A percentile compares a stretch with the other conserved stretches of the same genome.
Evolutionary conservation across 2,329 filamentous ascomycete genomes (phyloP).

Genomic region (Diplodia mutila): DNA sequence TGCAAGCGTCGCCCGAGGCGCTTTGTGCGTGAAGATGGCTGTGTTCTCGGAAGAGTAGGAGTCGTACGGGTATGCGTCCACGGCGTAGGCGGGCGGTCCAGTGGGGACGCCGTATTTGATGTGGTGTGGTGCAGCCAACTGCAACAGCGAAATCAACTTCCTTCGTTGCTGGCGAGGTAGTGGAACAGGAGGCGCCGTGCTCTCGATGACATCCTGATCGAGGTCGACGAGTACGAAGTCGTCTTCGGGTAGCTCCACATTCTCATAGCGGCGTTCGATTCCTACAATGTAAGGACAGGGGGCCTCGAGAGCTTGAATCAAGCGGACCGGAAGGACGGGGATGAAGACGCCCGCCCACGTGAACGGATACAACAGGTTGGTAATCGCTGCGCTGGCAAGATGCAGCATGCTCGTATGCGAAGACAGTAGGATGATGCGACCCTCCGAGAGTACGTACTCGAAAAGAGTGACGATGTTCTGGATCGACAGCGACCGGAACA

Average conservation of each 20-base stretch:
- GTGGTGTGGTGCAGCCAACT: constrained; percentile 88
- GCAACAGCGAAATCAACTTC: constrained; percentile 85
- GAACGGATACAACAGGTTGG: constrained; percentile 83
- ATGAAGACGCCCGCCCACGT: constrained; percentile 96
- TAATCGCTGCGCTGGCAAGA: constrained; percentile 84
- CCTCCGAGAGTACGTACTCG: constrained; percentile 90
- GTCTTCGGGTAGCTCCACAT: constrained; percentile 84
- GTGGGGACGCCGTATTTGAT: constrained; percentile 80
- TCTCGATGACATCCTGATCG: constrained; percentile 87
- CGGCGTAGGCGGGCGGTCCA: constrained; percentile 90
- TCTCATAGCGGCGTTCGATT: constrained; percentile 88
- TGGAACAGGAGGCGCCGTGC: constrained; percentile 74
- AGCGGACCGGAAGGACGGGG: constrained; percentile 81
- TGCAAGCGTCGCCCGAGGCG: constrained; percentile 72
- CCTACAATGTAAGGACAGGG: constrained; percentile 97
- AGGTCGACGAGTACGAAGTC: constrained; percentile 91
- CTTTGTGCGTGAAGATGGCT: constrained; percentile 73
- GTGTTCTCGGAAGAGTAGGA: constrained; percentile 86
- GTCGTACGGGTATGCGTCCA: constrained; percentile 90
- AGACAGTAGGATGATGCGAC: constrained; percentile 92
- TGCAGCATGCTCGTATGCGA: constrained; percentile 97
- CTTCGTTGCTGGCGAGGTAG: constrained; percentile 87
- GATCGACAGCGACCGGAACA: constrained; percentile 87
- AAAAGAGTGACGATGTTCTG: constrained; percentile 91
- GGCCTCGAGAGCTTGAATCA: constrained; percentile 89